phyloP scores from a whole-genome alignment of 148 eudicot species.

The Silene latifolia region DNA sequence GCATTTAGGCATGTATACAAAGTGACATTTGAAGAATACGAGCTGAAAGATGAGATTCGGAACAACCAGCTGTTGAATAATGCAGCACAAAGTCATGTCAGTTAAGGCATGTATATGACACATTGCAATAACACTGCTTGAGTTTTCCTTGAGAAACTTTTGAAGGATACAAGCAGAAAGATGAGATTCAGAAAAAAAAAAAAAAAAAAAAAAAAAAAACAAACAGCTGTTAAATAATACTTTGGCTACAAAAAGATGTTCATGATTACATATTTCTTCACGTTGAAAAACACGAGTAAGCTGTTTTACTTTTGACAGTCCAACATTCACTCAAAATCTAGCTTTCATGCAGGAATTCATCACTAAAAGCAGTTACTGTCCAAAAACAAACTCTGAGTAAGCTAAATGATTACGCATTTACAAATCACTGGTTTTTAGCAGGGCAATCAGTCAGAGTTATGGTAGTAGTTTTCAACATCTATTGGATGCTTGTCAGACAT shows the following conservation, averaged over 20 bases:
- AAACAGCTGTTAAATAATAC: too few relatives aligned
- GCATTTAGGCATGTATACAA: background rate
- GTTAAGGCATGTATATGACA: too few relatives aligned
- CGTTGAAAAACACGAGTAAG: background rate
- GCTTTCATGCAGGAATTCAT: too few relatives aligned
- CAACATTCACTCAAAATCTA: background rate
- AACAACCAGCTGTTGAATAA: background rate
- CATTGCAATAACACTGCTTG: too few relatives aligned
- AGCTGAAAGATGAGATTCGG: background rate
- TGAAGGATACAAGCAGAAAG: too few relatives aligned
- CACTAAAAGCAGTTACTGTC: background rate
- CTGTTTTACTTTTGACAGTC: background rate
- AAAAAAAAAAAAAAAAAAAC: too few relatives aligned
- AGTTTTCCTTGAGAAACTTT: background rate
- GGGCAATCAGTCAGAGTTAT: background rate
- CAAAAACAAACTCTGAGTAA: background rate
- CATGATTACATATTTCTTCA: background rate
- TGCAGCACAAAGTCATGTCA: background rate
- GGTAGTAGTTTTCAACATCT: constrained; percentile 17
- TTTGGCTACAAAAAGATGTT: too few relatives aligned
- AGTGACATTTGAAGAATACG: background rate
- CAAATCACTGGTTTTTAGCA: too few relatives aligned
- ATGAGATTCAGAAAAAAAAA: too few relatives aligned
- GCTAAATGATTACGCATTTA: background rate
- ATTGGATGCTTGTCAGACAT: constrained; percentile 12